Conservation (phyloP, 1,139 yeast species). For the Casaregolazyma lundiana region DNA sequence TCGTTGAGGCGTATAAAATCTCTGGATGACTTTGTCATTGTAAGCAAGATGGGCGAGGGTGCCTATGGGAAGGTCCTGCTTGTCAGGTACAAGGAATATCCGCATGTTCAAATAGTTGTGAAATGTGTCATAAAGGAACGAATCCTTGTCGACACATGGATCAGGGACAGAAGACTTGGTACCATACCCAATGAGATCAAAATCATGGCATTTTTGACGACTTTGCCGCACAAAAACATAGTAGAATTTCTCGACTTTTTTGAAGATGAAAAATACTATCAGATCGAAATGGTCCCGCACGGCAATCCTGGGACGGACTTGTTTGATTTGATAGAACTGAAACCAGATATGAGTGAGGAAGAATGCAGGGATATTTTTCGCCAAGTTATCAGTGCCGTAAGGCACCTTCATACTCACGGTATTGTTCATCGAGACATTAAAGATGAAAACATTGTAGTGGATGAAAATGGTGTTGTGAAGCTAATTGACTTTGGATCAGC, state of each 20-base stretch:
- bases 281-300: conserved; percentile 85
- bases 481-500: conserved; percentile 95
- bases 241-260: conserved; percentile 82
- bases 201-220: conserved; percentile 68
- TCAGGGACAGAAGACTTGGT: conserved; percentile 81
- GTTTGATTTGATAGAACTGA: conserved; percentile 84
- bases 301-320: conserved; percentile 87
- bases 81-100: conserved; percentile 64
- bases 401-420: conserved; percentile 65
- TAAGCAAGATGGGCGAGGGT: conserved; percentile 89
- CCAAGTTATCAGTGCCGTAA: conserved; percentile 73
- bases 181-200: conserved; percentile 94
- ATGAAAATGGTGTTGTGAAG: conserved; percentile 50
- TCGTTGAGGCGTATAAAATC: conserved; percentile 46
- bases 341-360: conserved; percentile 67
- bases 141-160: conserved; percentile 96
- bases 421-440: conserved; percentile 64
- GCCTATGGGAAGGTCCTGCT: conserved; percentile 91
- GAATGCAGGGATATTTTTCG: conserved; percentile 75
- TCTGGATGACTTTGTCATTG: conserved; percentile 61
- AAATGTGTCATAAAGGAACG: conserved; percentile 90
- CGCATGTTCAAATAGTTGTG: conserved; percentile 52
- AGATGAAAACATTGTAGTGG: conserved; percentile 90
- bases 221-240: conserved; percentile 80
- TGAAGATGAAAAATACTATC: conserved; percentile 84